phyloP scores from a whole-genome alignment of 148 eudicot genomes.

The Arctostaphylos glauca region DNA sequence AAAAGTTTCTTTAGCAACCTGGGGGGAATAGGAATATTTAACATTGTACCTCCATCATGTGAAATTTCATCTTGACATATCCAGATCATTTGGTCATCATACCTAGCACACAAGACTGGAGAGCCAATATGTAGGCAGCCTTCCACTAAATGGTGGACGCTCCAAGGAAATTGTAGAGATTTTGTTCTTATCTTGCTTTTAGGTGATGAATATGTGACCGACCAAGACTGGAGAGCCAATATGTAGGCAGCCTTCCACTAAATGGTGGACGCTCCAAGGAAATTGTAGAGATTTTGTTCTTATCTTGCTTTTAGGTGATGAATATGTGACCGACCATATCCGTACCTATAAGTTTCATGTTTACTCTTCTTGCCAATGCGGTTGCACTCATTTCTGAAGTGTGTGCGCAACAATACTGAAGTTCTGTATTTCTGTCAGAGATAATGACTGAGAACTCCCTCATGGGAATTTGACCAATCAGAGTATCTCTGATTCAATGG shows the following conservation, averaged over 20 bases:
- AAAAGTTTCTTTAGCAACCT: not conserved
- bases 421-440: not conserved
- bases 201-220: not conserved
- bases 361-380: not conserved
- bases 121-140: not conserved
- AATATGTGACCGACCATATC: not conserved
- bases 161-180: not conserved
- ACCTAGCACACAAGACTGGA: not conserved
- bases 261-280: not conserved
- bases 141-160: not conserved
- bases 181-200: not conserved
- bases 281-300: not conserved
- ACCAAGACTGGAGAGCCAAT: not conserved
- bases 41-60: not conserved
- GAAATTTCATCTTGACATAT: not conserved
- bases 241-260: not conserved
- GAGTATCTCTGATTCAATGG: not conserved
- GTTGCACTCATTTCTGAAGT: not conserved
- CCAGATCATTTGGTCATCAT: not conserved
- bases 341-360: not conserved
- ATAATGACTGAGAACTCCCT: constrained; percentile 3
- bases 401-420: not conserved
- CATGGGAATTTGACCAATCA: not conserved
- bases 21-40: not conserved
- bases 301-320: not conserved